phyloP scores from a whole-genome alignment of 306 rosid species.

The Parietaria judaica region DNA sequence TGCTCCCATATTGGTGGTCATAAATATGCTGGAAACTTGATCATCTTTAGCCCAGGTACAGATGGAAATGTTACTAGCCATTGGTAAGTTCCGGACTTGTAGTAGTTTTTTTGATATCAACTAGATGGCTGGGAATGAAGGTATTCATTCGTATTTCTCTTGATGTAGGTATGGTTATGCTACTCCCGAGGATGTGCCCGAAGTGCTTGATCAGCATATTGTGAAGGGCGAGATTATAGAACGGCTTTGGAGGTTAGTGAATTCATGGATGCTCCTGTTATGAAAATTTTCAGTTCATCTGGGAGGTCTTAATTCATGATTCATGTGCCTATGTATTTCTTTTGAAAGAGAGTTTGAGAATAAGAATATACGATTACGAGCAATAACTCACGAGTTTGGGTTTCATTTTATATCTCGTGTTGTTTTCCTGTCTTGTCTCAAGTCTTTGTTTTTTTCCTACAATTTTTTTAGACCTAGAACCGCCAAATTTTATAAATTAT shows the following conservation, averaged over 20 bases:
- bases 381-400: not conserved
- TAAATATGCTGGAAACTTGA: conserved; percentile 87
- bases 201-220: conserved; percentile 75
- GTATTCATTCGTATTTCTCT: not conserved
- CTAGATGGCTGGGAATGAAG: conserved; percentile 1
- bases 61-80: conserved; percentile 64
- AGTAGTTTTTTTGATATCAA: not conserved
- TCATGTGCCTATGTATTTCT: not conserved
- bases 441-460: no score
- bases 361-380: no score
- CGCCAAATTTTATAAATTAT: no score
- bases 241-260: conserved; percentile 76
- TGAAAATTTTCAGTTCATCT: conserved; percentile 11
- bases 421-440: no score
- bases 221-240: conserved; percentile 68
- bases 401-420: no score
- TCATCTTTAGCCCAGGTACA: conserved; percentile 49
- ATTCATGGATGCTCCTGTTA: not conserved
- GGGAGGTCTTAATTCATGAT: not conserved
- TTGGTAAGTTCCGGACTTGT: conserved; percentile 43
- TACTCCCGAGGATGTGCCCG: conserved; percentile 78
- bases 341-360: no score
- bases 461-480: no score
- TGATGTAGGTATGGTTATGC: conserved; percentile 84
- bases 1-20: conserved; percentile 91